Conservation (phyloP, 768 basidiomycete species). For the Hygrophorus pudorinus region DNA sequence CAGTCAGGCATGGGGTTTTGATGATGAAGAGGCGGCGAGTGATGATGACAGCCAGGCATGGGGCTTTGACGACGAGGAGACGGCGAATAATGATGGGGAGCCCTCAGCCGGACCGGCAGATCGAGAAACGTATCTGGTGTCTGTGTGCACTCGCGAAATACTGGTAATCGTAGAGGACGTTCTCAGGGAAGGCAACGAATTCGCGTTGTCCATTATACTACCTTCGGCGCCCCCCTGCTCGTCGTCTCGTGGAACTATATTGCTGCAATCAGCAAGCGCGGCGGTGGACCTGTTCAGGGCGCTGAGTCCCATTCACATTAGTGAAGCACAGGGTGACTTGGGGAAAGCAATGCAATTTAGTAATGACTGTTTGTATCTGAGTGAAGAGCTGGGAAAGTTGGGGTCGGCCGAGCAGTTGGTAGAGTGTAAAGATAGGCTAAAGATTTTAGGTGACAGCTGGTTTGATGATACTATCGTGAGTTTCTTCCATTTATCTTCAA, state of each 20-base stretch:
- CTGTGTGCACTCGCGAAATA: slow-evolving; percentile 44
- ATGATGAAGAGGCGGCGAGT: slow-evolving; percentile 26
- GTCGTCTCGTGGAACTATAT: slow-evolving; percentile 35
- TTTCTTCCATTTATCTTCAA: slow-evolving; percentile 8
- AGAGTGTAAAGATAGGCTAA: slow-evolving; percentile 43
- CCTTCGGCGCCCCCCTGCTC: slow-evolving; percentile 10
- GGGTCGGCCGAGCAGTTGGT: slow-evolving; percentile 24
- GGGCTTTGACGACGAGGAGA: slow-evolving; percentile 63
- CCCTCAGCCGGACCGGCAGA: slow-evolving; percentile 22
- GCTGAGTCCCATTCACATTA: slow-evolving; percentile 58
- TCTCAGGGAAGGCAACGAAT: slow-evolving; percentile 56
- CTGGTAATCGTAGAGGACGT: slow-evolving; percentile 49
- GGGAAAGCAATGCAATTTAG: slow-evolving; percentile 63
- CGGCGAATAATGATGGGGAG: slow-evolving; percentile 23
- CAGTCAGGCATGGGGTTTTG: slow-evolving; percentile 40
- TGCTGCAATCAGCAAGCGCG: slow-evolving; percentile 52
- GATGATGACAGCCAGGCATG: slow-evolving; percentile 36
- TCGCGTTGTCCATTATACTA: slow-evolving; percentile 22
- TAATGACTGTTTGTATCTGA: slow-evolving; percentile 72
- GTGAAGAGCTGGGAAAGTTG: slow-evolving; percentile 35
- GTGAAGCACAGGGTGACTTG: slow-evolving; percentile 34
- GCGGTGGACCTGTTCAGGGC: slow-evolving; percentile 75
- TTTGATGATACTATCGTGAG: slow-evolving; percentile 64
- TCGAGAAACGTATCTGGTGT: slow-evolving; percentile 49
- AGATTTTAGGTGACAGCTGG: slow-evolving; percentile 54